Percentiles rank a stretch among this genome's conserved stretches.
These are phyloP conservation scores for Magnusiomyces magnusii DNA, from an alignment of 1,139 yeast species.

Conservation along the genomic window DNA sequence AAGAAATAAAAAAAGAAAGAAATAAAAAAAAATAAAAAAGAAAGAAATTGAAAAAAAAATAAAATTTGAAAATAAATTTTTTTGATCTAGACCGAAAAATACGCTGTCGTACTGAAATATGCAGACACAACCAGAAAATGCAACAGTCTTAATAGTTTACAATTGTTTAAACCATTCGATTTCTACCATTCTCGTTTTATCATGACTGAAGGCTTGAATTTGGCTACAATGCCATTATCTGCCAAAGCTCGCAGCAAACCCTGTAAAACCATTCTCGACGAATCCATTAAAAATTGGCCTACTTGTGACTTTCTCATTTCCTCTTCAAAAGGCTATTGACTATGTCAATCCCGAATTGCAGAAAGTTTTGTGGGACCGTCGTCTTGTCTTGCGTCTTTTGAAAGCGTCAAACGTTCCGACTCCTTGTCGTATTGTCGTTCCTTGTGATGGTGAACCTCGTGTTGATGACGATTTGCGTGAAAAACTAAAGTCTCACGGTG, in stretches of 20 bases:
- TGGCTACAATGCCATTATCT: slow-evolving; percentile 99
- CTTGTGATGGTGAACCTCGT: slow-evolving; percentile 95
- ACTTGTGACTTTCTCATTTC: slow-evolving; percentile 92
- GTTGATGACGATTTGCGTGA: slow-evolving; percentile 56
- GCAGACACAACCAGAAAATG: not conserved
- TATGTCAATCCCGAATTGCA: slow-evolving; percentile 85
- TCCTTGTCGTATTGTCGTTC: slow-evolving; percentile 78
- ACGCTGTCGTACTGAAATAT: not conserved
- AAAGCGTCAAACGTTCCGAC: slow-evolving; percentile 82
- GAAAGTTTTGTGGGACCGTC: slow-evolving; percentile 92
- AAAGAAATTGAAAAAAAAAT: not conserved
- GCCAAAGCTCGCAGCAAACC: slow-evolving; percentile 95
- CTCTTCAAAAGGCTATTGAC: slow-evolving; percentile 90
- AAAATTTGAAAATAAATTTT: not conserved
- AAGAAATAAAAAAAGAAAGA: not conserved
- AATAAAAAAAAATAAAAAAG: not conserved
- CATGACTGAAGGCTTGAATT: slow-evolving; percentile 86
- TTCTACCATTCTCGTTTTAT: slow-evolving; percentile 36
- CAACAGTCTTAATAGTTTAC: not conserved
- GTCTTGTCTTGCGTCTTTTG: slow-evolving; percentile 75
- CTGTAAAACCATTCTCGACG: slow-evolving; percentile 88
- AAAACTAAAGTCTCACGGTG: slow-evolving; percentile 53
- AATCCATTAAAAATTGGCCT: slow-evolving; percentile 93
- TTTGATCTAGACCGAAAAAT: not conserved
- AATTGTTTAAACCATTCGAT: not conserved